Base-by-base conservation (phyloP, 148 eudicot genomes). In the Euryodendron excelsum region DNA sequence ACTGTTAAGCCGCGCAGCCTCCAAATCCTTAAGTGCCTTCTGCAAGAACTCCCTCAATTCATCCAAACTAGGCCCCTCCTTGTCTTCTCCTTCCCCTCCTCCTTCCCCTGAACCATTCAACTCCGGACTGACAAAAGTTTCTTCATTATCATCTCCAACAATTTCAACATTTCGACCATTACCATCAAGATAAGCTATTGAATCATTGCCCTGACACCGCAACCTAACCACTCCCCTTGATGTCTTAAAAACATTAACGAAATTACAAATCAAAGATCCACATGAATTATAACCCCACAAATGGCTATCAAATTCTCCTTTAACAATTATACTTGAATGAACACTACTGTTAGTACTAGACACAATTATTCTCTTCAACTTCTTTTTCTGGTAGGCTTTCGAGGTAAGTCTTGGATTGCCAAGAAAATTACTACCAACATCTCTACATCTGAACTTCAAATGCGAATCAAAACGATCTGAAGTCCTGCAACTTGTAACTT, bases 21-120 rank as follows among this genome's bases (percentile, higher is more conserved):
- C 99, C 84, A 96, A 87, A 73, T 96, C 99, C 76, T 90, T 84
- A 52, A 81, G 71, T 53, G 93, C 95, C 86, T 88, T 92, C 76
- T 85, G 91, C 74, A 91, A 84, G 50, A 81, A 65, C 56, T 89
- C 95, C 84, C 83, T 86, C 74, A 96, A 82, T 25, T 89, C 91
- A 25, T 91, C 95, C 79, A 90, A 61, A 84, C 83, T 80, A 18
- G 88, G 87, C 14, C 17, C 84, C 79, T 81, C 89, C 7, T 74
- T 77, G 50, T 75, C 86, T 56, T 87, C 94, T 74, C 69, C 89
- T 53, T 84, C 86, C 30, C 61, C 82, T 78, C 72, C 80, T 66
- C 80, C 92, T 73, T 77, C 94, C 56, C 66, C 82, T 30, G 85
- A 84, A 64, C 66, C 79, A 74, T 47, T 79, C 61, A 74, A 82